These are phyloP conservation scores for Kernera saxatilis DNA, from an alignment of 345 rosid genomes.

Conservation along the genomic window DNA sequence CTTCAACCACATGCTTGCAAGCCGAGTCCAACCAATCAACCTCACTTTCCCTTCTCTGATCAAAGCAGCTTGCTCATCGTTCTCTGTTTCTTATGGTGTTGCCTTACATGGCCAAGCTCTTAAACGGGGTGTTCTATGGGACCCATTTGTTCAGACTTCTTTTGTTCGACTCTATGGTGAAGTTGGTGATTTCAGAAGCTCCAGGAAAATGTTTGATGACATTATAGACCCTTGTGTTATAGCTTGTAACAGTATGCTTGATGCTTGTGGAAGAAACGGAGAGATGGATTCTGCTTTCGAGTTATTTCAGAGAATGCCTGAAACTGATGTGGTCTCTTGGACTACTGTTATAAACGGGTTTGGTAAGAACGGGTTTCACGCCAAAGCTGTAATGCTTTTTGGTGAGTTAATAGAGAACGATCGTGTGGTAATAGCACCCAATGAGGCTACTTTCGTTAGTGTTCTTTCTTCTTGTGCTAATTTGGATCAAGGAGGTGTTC, in stretches of 20 bases:
- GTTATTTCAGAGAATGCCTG: slow-evolving; percentile 44
- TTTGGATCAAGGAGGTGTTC: slow-evolving; percentile 39
- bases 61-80: slow-evolving; percentile 39
- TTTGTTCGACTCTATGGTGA: slow-evolving; percentile 40
- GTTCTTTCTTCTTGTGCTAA: slow-evolving; percentile 57
- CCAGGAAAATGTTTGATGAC: slow-evolving; percentile 53
- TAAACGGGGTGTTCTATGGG: slow-evolving; percentile 43
- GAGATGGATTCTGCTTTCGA: slow-evolving; percentile 46
- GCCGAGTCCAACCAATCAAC: slow-evolving; percentile 36
- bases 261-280: slow-evolving; percentile 56
- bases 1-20: slow-evolving; percentile 57
- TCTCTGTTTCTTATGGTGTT: slow-evolving; percentile 34
- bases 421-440: slow-evolving; percentile 37
- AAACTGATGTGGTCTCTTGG: slow-evolving; percentile 67
- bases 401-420: slow-evolving; percentile 38
- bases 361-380: slow-evolving; percentile 34
- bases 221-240: slow-evolving; percentile 42
- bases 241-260: slow-evolving; percentile 54
- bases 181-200: slow-evolving; percentile 25
- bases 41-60: slow-evolving; percentile 72
- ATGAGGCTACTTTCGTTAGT: slow-evolving; percentile 64
- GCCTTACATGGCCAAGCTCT: slow-evolving; percentile 52
- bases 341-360: slow-evolving; percentile 66
- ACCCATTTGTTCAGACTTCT: slow-evolving; percentile 55
- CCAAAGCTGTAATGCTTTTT: slow-evolving; percentile 40